Evolutionary conservation across 495 filamentous ascomycete species (phyloP).

Genomic region (Neurospora discreta): DNA sequence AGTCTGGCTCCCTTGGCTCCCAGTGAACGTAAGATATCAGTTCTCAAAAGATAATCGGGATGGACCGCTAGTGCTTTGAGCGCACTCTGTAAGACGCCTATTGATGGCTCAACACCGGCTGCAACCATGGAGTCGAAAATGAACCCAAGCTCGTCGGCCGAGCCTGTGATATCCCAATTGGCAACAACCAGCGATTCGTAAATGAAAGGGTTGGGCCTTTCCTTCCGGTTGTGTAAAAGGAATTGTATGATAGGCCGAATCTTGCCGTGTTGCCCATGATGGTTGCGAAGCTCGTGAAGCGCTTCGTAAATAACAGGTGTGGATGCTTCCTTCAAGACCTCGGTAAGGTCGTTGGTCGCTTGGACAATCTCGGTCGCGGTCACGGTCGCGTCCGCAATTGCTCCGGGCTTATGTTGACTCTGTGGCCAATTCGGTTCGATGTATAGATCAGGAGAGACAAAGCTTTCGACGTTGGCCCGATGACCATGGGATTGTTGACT

Average conservation of each 20-base stretch:
- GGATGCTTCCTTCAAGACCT: slow-evolving; percentile 1
- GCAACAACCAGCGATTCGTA: slow-evolving; percentile 65
- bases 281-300: slow-evolving; percentile 26
- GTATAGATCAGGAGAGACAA: not conserved
- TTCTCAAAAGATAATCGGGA: slow-evolving; percentile 69
- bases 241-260: slow-evolving; percentile 37
- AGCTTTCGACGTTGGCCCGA: not conserved
- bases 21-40: slow-evolving; percentile 55
- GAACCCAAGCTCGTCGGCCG: slow-evolving; percentile 45
- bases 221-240: slow-evolving; percentile 49
- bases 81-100: slow-evolving; percentile 56
- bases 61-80: slow-evolving; percentile 61
- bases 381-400: not conserved
- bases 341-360: not conserved
- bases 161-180: slow-evolving; percentile 56
- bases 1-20: slow-evolving; percentile 38
- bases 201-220: slow-evolving; percentile 52
- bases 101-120: slow-evolving; percentile 47
- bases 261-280: not conserved
- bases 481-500: not conserved
- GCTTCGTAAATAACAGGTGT: slow-evolving; percentile 35
- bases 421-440: not conserved
- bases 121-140: slow-evolving; percentile 61
- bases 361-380: not conserved
- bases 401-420: not conserved